phyloP scores from a whole-genome alignment of 148 eudicot genomes.

The Rheum nobile region DNA sequence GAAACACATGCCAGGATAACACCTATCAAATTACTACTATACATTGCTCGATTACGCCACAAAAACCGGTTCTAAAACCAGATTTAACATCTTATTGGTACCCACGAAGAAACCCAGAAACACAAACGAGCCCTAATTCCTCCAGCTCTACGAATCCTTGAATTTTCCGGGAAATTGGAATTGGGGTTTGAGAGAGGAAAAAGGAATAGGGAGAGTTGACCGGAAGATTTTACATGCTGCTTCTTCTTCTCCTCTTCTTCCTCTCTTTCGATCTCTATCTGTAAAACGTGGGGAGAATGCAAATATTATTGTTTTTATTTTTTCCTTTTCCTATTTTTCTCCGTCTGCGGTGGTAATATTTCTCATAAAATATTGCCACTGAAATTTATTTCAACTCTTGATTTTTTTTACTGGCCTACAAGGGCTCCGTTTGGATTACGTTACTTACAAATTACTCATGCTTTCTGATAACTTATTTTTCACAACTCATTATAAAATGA shows the following conservation, averaged over 20 bases:
- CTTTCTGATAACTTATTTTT: too few relatives aligned
- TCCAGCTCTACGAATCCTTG: neutral
- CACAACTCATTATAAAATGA: too few relatives aligned
- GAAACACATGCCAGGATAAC: slow-evolving; percentile 62
- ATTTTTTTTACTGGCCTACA: too few relatives aligned
- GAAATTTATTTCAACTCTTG: too few relatives aligned
- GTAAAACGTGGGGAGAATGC: neutral
- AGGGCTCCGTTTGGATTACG: too few relatives aligned
- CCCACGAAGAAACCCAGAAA: neutral
- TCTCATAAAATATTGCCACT: neutral
- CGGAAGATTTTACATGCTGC: slow-evolving; percentile 1
- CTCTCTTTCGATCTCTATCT: neutral
- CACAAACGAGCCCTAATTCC: neutral
- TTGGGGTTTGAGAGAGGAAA: neutral
- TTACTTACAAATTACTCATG: too few relatives aligned
- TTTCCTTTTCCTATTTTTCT: neutral
- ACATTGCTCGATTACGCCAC: slow-evolving; percentile 27
- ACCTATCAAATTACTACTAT: slow-evolving; percentile 49
- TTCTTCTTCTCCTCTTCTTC: neutral
- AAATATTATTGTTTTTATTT: neutral
- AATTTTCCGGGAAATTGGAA: neutral
- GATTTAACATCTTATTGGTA: slow-evolving; percentile 2
- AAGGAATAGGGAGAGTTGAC: neutral
- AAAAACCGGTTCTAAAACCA: neutral
- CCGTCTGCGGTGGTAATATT: neutral